Evolutionary conservation across 2,329 filamentous ascomycete genomes (phyloP).

Genomic region (Fusarium sp.): DNA sequence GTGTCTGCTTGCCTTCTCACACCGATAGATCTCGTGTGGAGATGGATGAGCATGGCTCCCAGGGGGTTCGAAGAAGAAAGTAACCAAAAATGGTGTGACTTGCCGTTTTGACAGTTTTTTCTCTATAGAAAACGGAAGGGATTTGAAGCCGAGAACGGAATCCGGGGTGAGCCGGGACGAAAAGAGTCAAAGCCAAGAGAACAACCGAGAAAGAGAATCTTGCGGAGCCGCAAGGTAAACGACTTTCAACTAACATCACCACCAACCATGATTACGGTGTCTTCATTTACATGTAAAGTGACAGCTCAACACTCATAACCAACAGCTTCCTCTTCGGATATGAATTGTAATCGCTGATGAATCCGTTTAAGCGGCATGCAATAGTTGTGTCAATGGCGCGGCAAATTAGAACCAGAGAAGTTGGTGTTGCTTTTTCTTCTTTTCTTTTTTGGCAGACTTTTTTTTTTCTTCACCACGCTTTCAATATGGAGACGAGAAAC

Average conservation of each 20-base stretch:
- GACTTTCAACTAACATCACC: background rate
- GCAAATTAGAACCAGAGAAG: constrained; percentile 17
- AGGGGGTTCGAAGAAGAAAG: background rate
- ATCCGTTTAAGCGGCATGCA: constrained; percentile 7
- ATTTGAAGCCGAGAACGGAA: constrained; percentile 1
- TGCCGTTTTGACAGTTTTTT: background rate
- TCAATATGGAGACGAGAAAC: background rate
- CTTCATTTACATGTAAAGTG: background rate
- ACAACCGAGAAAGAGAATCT: constrained; percentile 6
- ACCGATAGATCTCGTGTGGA: background rate
- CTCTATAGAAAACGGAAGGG: background rate
- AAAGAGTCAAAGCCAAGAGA: background rate
- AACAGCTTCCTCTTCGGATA: background rate
- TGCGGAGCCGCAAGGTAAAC: background rate
- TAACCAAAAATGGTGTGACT: constrained; percentile 21
- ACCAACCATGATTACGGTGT: background rate
- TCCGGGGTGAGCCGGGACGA: constrained; percentile 27
- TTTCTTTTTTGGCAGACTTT: constrained; percentile 16
- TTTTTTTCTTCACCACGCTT: background rate
- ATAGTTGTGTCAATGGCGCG: background rate
- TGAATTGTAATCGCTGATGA: background rate
- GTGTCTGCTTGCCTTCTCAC: background rate
- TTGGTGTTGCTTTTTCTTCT: constrained; percentile 9
- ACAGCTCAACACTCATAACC: background rate
- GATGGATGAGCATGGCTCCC: background rate